Evolutionary conservation across 345 rosid species (phyloP), one percentile per base, ranked within the genome.

Genomic region (Citrus inodora): DNA sequence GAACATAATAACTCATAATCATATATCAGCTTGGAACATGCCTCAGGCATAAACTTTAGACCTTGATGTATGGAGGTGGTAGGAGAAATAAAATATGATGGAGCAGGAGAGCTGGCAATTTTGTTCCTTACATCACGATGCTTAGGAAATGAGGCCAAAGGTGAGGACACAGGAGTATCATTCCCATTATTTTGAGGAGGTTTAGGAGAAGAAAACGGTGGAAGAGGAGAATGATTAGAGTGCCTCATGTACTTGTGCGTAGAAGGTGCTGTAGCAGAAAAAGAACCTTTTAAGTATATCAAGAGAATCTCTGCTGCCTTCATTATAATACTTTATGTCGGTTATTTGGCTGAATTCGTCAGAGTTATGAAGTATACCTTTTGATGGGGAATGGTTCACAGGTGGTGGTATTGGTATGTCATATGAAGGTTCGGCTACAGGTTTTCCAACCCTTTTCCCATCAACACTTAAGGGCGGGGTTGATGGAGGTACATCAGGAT

Each of bases 401-500:
- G 87, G 86, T 77, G 90, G 85, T 46, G 87, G 86, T 82, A 80
- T 84, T 61, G 86, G 74, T 73, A 76, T 82, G 75, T 80, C 79
- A 78, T 80, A 71, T 25, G 86, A 77, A 4, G 97, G 96, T 77
- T 90, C 83, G 59, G 90, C 84, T 84, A 79, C 83, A 3, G 99
- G 98, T 79, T 72, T 83, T 78, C 80, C 82, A 69, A 55, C 81
- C 22, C 58, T 84, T 76, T 85, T 80, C 87, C 84, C 27, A 70
- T 78, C 75, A 33, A 75, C 60, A 74, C 84, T 86, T 14, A 88
- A 70, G 6, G 88, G 82, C 46, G 91, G 92, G 75, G 81, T 55
- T 72, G 85, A 80, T 67, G 90, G 92, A 83, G 88, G 80, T 27
- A 53, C 62, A 82, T 71, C 76, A 79, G 63, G 83, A 79, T 74